A percentile compares a stretch with the other conserved stretches of the same genome.
These are phyloP conservation scores for Mallotus nudiflorus DNA, from an alignment of 345 rosid genomes.

Conservation along the genomic window DNA sequence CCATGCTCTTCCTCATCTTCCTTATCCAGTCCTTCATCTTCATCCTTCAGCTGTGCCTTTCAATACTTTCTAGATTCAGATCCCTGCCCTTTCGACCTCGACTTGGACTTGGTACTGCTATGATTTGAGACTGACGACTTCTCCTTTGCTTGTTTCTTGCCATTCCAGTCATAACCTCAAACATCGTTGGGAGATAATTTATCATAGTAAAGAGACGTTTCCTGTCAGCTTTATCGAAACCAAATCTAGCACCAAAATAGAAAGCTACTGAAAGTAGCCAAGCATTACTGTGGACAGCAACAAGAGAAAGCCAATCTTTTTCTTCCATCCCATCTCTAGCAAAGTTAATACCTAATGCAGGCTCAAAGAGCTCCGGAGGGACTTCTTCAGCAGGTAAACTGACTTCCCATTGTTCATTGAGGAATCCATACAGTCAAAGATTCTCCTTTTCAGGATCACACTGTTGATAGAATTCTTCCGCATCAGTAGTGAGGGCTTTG, in stretches of 20 bases:
- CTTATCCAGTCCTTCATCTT: constrained; percentile 28
- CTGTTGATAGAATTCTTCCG: constrained; percentile 59
- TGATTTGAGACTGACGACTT: constrained; percentile 27
- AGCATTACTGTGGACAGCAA: constrained; percentile 37
- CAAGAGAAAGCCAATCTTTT: constrained; percentile 33
- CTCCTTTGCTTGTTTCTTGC: constrained; percentile 29
- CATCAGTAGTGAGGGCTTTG: constrained; percentile 74
- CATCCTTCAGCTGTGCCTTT: constrained; percentile 32
- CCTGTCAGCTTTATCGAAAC: constrained; percentile 36
- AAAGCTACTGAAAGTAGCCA: constrained; percentile 34
- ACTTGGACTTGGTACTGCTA: constrained; percentile 27
- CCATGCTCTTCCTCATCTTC: constrained; percentile 34
- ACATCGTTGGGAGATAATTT: constrained; percentile 30
- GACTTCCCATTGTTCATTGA: constrained; percentile 36
- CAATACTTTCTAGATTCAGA: constrained; percentile 47
- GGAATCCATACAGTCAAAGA: constrained; percentile 33
- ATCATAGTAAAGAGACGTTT: constrained; percentile 29
- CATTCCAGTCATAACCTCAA: constrained; percentile 28
- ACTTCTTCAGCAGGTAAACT: constrained; percentile 36
- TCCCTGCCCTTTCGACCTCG: constrained; percentile 35
- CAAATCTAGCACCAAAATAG: constrained; percentile 37
- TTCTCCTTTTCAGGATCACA: constrained; percentile 65
- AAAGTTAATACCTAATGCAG: constrained; percentile 34
- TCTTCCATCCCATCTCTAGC: constrained; percentile 40
- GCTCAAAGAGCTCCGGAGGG: constrained; percentile 34